phyloP scores from a whole-genome alignment of 768 basidiomycete species.

The Mycena floridula region DNA sequence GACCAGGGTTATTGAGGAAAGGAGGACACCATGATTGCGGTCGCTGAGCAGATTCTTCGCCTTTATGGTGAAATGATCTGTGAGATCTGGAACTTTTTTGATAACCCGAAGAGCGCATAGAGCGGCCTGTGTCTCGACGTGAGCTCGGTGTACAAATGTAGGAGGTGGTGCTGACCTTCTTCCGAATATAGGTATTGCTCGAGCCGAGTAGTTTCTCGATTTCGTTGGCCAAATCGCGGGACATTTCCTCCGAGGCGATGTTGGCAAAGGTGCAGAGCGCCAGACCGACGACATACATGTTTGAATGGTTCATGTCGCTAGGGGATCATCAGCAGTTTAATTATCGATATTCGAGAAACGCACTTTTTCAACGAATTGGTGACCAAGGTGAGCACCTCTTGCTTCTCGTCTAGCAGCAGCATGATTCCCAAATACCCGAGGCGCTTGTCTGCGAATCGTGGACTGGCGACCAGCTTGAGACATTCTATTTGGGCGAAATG shows the following conservation, averaged over 20 bases:
- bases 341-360: constrained; percentile 21
- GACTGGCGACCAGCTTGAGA: constrained; percentile 89
- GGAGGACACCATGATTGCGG: constrained; percentile 92
- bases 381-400: constrained; percentile 94
- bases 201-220: constrained; percentile 96
- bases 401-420: constrained; percentile 94
- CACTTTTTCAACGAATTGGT: constrained; percentile 99
- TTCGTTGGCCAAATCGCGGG: constrained; percentile 94
- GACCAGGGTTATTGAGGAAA: constrained; percentile 91
- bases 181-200: constrained; percentile 97
- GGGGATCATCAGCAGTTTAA: constrained; percentile 3
- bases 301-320: constrained; percentile 99
- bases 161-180: constrained; percentile 69
- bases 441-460: constrained; percentile 93
- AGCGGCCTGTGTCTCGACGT: constrained; percentile 58
- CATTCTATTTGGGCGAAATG: constrained; percentile 99
- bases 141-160: constrained; percentile 1
- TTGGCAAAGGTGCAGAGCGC: constrained; percentile 98
- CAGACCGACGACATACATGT: constrained; percentile 97
- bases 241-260: constrained; percentile 99
- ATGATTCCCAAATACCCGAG: constrained; percentile 97
- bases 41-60: constrained; percentile 90
- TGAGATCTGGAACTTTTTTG: constrained; percentile 92
- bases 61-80: constrained; percentile 86
- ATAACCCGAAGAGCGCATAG: constrained; percentile 92